Conservation (phyloP, 208 protist genomes). For the Tritrichomonas musculus region DNA sequence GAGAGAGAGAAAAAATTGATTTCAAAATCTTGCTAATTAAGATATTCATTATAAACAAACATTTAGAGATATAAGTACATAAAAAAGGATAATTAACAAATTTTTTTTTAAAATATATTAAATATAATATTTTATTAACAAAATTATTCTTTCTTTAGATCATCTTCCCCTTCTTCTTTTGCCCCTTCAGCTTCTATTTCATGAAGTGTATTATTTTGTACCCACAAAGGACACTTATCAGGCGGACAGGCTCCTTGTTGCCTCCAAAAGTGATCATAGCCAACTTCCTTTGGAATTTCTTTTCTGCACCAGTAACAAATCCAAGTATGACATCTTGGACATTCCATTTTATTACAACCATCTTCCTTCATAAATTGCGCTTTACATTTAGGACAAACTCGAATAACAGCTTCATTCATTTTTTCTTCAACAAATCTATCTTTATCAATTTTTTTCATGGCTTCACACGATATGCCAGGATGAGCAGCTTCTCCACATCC, state of each 20-base stretch:
- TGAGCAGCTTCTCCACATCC: neutral
- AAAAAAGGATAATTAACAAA: too few relatives aligned
- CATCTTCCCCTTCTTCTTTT: neutral
- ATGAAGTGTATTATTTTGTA: neutral
- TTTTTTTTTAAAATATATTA: too few relatives aligned
- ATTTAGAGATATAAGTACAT: too few relatives aligned
- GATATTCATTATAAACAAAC: too few relatives aligned
- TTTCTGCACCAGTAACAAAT: neutral
- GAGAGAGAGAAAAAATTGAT: too few relatives aligned
- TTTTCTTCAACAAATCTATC: neutral
- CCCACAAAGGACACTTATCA: neutral
- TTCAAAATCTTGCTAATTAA: too few relatives aligned
- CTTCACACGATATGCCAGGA: neutral
- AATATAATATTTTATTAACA: too few relatives aligned
- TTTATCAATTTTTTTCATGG: neutral
- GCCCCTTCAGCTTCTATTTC: neutral
- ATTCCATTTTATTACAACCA: constrained; percentile 12
- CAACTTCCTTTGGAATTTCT: neutral
- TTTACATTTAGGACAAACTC: neutral
- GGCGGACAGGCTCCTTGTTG: neutral
- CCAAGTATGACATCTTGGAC: neutral
- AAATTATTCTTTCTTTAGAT: too few relatives aligned
- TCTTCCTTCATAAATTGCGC: neutral
- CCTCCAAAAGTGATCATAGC: neutral
- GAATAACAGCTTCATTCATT: neutral